A percentile compares a stretch with the other conserved stretches of the same genome.
These are phyloP conservation scores for Trichocladium antarcticum DNA, from an alignment of 495 filamentous ascomycete species.

Conservation along the genomic window DNA sequence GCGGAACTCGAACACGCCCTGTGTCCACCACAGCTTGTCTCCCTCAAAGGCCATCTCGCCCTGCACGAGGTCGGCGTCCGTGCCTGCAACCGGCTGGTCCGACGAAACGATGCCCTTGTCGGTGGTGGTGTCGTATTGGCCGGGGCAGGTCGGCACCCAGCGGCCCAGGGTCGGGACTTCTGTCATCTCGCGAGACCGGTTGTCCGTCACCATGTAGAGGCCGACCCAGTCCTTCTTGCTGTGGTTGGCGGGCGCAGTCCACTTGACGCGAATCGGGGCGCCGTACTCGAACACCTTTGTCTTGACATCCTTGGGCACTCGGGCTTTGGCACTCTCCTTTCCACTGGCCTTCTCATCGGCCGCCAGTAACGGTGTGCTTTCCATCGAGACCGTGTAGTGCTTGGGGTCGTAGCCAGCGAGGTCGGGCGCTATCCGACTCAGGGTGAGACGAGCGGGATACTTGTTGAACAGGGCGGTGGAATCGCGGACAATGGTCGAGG, in stretches of 20 bases:
- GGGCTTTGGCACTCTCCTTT: constrained; percentile 36
- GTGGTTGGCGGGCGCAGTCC: constrained; percentile 86
- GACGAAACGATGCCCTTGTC: constrained; percentile 69
- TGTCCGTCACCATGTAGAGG: constrained; percentile 88
- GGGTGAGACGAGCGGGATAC: constrained; percentile 78
- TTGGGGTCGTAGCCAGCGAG: constrained; percentile 73
- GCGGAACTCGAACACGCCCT: constrained; percentile 89
- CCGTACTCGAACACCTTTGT: constrained; percentile 80
- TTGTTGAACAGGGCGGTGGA: constrained; percentile 79
- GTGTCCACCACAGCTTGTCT: constrained; percentile 95
- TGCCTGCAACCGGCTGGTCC: constrained; percentile 42
- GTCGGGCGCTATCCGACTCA: constrained; percentile 71
- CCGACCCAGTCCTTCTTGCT: constrained; percentile 93
- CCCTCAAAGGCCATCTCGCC: constrained; percentile 84
- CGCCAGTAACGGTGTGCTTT: constrained; percentile 49
- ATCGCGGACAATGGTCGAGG: constrained; percentile 77
- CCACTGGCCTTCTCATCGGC: constrained; percentile 41
- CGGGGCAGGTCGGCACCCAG: constrained; percentile 72
- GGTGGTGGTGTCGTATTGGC: constrained; percentile 63
- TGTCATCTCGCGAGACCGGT: constrained; percentile 71
- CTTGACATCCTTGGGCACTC: constrained; percentile 44
- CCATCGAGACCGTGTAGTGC: constrained; percentile 67
- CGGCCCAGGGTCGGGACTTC: constrained; percentile 76
- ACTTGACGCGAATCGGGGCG: constrained; percentile 77
- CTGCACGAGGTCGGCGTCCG: constrained; percentile 40